Base-by-base conservation (phyloP, 345 rosid species). In the Mallotus nudiflorus region DNA sequence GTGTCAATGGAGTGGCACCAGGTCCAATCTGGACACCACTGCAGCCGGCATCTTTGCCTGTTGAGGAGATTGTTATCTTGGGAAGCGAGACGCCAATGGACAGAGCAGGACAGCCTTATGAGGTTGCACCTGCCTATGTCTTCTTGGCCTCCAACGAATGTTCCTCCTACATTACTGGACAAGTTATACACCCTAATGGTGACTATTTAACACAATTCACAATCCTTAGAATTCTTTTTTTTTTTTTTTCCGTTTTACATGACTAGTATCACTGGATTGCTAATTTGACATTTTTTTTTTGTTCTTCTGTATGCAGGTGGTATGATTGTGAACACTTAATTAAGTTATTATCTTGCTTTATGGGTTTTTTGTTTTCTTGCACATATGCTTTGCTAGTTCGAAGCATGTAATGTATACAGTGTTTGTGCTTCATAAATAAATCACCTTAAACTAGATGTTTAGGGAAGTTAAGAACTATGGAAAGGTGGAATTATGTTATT, bases 41-140 rank as follows among this genome's bases (percentile, higher is more conserved):
- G 22, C 20, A 42, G 9, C 51, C 53, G 12, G 72, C 63, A 9
- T 68, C 72, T 1, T 28, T 40, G 72, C 63, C 72, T 3, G 35
- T 40, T 2, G 68, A 65, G 9, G 39, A 48, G 56, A 5, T 44
- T 6, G 40, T 8, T 22, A 7, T 4, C 0, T 56, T 44, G 1
- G 72, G 40, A 9, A 42, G 46, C 14, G 46, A 12, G 9, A n/a
- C 22, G n/a, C 53, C 53, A 49, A 49, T 19, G 53, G 53, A n/a
- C 53, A 49, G 53, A n/a, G 53, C 22, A 49, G n/a, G 53, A 49
- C 53, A 49, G 14, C 46, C 53, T 2, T 3, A 4, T 19, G 53
- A 49, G 53, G 9, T 42, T 12, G 46, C 46, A 42, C 31, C 54
- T 56, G 33, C 65, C 18, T 56, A 2, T 11, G 53, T 28, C 27